Evolutionary conservation across 768 basidiomycete genomes (phyloP).

Genomic region (Artomyces pyxidatus): DNA sequence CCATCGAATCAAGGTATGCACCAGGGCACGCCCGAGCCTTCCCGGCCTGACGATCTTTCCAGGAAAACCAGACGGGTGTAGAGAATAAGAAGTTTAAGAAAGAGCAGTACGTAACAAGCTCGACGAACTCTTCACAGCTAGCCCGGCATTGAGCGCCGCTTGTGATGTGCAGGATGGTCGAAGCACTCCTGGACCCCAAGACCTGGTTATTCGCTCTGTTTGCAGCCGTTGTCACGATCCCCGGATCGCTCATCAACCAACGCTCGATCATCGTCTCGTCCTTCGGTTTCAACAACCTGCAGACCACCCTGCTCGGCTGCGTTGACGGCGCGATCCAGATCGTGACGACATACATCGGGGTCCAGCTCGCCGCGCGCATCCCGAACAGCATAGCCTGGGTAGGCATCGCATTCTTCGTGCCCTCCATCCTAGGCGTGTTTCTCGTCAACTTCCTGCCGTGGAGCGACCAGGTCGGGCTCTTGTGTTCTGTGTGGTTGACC

Average conservation of each 20-base stretch:
- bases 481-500: constrained; percentile 48
- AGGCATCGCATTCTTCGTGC: constrained; percentile 49
- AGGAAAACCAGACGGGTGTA: constrained; percentile 73
- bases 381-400: constrained; percentile 56
- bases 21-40: no score
- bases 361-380: constrained; percentile 46
- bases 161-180: constrained; percentile 54
- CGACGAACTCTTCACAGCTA: no score
- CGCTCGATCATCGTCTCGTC: constrained; percentile 53
- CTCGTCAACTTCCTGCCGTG: constrained; percentile 60
- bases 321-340: constrained; percentile 63
- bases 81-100: constrained; percentile 79
- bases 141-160: no score
- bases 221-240: constrained; percentile 50
- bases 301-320: constrained; percentile 64
- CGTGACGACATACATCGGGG: constrained; percentile 60
- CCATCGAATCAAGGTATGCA: constrained; percentile 55
- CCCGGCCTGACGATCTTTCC: no score
- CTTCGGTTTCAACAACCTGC: constrained; percentile 54
- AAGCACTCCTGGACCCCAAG: constrained; percentile 61
- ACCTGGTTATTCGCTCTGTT: constrained; percentile 74
- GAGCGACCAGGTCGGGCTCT: constrained; percentile 54
- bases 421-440: constrained; percentile 54
- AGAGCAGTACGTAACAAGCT: constrained; percentile 64
- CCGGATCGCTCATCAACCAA: constrained; percentile 64